Evolutionary conservation across 1,284 basidiomycete species (phyloP).

Genomic region (Heliocybe sulcata): DNA sequence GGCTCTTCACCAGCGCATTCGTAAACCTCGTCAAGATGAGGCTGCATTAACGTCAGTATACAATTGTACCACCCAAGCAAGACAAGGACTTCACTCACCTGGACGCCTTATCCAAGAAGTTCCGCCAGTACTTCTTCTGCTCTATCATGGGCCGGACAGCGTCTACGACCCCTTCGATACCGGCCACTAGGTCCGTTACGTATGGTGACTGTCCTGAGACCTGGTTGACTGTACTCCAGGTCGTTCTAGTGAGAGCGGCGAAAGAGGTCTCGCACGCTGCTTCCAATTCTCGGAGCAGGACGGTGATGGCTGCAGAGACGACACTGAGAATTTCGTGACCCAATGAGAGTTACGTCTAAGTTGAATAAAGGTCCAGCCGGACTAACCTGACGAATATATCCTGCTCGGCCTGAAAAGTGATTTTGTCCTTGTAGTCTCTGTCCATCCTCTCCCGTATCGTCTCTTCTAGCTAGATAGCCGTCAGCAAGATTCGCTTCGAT

Average conservation of each 20-base stretch:
- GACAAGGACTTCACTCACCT: slow-evolving; percentile 43
- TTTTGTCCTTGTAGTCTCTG: slow-evolving; percentile 66
- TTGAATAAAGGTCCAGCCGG: background rate
- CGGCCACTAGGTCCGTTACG: slow-evolving; percentile 65
- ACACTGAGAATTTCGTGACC: slow-evolving; percentile 39
- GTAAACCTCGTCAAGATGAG: slow-evolving; percentile 82
- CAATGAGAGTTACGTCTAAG: background rate
- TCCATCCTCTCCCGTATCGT: slow-evolving; percentile 82
- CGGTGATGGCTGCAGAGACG: slow-evolving; percentile 74
- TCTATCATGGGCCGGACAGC: slow-evolving; percentile 71
- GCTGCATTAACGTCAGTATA: slow-evolving; percentile 31
- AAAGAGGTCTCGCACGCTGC: slow-evolving; percentile 72
- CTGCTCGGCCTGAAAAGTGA: slow-evolving; percentile 81
- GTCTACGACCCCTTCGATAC: slow-evolving; percentile 58
- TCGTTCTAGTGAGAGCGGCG: slow-evolving; percentile 63
- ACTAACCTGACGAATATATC: slow-evolving; percentile 82
- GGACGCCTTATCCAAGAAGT: slow-evolving; percentile 87
- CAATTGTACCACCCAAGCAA: background rate
- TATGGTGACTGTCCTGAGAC: slow-evolving; percentile 85
- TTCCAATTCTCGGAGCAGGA: slow-evolving; percentile 81
- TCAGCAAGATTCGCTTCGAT: background rate
- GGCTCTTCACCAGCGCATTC: slow-evolving; percentile 78
- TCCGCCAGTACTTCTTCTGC: slow-evolving; percentile 88
- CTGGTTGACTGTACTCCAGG: slow-evolving; percentile 73
- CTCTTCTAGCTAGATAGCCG: slow-evolving; percentile 70